Conservation (phyloP, 2,329 filamentous ascomycete species). For the Escovopsis weberi region DNA sequence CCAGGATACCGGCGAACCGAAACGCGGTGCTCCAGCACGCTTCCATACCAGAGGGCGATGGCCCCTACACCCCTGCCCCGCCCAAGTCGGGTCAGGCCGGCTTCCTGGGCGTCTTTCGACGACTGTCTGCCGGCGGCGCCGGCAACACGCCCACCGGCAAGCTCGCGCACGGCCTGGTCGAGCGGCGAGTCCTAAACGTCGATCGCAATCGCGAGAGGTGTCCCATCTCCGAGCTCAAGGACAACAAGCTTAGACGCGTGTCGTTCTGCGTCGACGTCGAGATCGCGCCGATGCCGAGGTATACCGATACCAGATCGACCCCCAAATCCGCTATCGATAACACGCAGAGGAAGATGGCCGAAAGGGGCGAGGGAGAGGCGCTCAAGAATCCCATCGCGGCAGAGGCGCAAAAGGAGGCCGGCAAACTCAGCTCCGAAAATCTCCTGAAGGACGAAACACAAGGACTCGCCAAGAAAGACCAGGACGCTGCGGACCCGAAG, state of each 20-base stretch:
- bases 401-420: conserved; percentile 32
- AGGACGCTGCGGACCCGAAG: conserved; percentile 2
- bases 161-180: conserved; percentile 52
- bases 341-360: conserved; percentile 44
- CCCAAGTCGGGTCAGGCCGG: conserved; percentile 54
- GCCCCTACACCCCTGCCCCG: conserved; percentile 59
- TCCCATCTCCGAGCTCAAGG: conserved; percentile 62
- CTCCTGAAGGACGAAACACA: conserved; percentile 23
- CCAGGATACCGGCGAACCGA: conserved; percentile 35
- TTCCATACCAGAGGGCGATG: conserved; percentile 40
- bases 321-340: conserved; percentile 27
- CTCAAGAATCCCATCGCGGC: conserved; percentile 50
- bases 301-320: conserved; percentile 44
- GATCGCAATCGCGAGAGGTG: conserved; percentile 69
- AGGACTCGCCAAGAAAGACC: conserved; percentile 24
- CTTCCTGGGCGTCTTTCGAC: conserved; percentile 69
- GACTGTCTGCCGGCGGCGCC: conserved; percentile 55
- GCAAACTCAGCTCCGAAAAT: conserved; percentile 7
- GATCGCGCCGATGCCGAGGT: conserved; percentile 76
- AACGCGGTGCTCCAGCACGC: conserved; percentile 47
- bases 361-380: conserved; percentile 60
- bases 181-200: conserved; percentile 71
- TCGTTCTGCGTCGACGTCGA: conserved; percentile 96
- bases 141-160: conserved; percentile 13
- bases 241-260: conserved; percentile 69